Percentiles rank a stretch among this genome's conserved stretches.
phyloP scores from a whole-genome alignment of 805 yeast genomes.

The Candida golubevii region DNA sequence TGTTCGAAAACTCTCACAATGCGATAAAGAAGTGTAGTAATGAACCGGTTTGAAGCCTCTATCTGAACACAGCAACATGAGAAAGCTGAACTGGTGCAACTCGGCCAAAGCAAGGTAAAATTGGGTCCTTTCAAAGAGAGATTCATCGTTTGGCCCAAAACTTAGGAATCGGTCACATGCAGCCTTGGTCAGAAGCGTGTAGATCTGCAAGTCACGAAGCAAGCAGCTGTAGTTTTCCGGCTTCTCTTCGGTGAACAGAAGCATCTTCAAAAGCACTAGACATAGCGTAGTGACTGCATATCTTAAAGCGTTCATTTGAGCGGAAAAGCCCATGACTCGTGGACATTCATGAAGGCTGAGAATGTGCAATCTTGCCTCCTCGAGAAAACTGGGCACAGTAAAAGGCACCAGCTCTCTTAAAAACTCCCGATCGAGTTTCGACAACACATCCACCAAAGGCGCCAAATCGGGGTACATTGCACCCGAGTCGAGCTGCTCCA shows the following conservation, averaged over 20 bases:
- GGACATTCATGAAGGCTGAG: constrained; percentile 1
- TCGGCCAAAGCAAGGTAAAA: constrained; percentile 12
- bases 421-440: neutral
- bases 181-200: constrained; percentile 5
- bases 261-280: constrained; percentile 5
- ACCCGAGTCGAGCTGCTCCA: constrained; percentile 4
- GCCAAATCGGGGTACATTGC: constrained; percentile 3
- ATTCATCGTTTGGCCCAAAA: neutral
- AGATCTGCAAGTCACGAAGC: constrained; percentile 3
- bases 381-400: constrained; percentile 6
- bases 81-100: constrained; percentile 12
- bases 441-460: constrained; percentile 2
- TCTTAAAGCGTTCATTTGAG: constrained; percentile 1
- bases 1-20: constrained; percentile 5
- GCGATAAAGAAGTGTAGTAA: constrained; percentile 10
- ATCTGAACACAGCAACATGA: constrained; percentile 1
- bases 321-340: neutral
- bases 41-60: constrained; percentile 6
- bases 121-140: constrained; percentile 1
- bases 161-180: constrained; percentile 5
- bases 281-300: constrained; percentile 8
- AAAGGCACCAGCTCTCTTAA: constrained; percentile 6
- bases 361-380: constrained; percentile 1
- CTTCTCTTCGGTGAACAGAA: constrained; percentile 1
- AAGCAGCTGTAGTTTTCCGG: neutral